A percentile compares a stretch with the other conserved stretches of the same genome.
Conservation (phyloP, 2,329 filamentous ascomycete genomes). For the Diaporthe ilicicola region DNA sequence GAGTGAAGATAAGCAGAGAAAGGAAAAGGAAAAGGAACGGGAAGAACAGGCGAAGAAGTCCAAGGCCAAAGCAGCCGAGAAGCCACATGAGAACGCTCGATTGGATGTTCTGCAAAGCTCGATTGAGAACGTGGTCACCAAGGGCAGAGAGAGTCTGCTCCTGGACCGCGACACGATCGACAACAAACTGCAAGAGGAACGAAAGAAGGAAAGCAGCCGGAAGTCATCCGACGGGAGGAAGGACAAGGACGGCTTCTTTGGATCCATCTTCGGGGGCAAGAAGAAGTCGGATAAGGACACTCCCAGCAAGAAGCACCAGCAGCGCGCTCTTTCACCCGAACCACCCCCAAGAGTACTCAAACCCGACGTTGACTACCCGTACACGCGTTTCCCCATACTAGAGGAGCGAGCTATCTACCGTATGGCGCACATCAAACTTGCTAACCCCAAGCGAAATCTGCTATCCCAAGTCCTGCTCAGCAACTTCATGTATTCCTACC, state of each 20-base stretch:
- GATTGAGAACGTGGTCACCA: constrained; percentile 73
- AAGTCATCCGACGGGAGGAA: constrained; percentile 82
- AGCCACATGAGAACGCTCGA: constrained; percentile 78
- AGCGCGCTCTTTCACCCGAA: constrained; percentile 82
- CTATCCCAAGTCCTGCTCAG: constrained; percentile 95
- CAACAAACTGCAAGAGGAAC: constrained; percentile 78
- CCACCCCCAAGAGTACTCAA: constrained; percentile 73
- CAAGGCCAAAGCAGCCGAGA: constrained; percentile 69
- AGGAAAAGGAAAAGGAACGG: constrained; percentile 70
- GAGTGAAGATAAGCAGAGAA: constrained; percentile 79
- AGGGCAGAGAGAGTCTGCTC: constrained; percentile 83
- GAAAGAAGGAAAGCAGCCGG: constrained; percentile 80
- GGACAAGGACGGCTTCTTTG: constrained; percentile 93
- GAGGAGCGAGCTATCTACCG: constrained; percentile 97
- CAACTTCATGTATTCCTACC: constrained; percentile 99
- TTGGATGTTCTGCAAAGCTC: constrained; percentile 89
- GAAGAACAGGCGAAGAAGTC: constrained; percentile 74
- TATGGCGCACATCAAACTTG: constrained; percentile 98
- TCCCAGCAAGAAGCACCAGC: constrained; percentile 76
- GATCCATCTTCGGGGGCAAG: constrained; percentile 91
- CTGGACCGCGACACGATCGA: constrained; percentile 81
- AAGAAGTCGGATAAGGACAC: constrained; percentile 84
- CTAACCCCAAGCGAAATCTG: constrained; percentile 91
- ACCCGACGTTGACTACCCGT: constrained; percentile 93
- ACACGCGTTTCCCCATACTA: constrained; percentile 92